These are phyloP conservation scores for Bruguiera hainesii DNA, from an alignment of 441 rosid species.

Conservation along the genomic window DNA sequence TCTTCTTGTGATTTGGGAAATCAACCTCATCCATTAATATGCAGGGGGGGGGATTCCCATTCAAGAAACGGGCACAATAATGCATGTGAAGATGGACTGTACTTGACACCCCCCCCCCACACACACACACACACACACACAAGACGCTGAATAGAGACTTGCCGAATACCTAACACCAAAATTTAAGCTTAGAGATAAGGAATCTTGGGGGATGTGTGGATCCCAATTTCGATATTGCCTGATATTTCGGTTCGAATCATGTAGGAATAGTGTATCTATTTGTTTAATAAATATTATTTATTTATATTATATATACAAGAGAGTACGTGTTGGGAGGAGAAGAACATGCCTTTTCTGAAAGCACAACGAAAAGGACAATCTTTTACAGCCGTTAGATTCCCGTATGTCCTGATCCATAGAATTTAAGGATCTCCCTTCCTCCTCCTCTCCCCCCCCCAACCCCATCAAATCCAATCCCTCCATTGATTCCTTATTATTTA, in stretches of 20 bases:
- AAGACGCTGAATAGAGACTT: neutral
- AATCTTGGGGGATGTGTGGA: conserved; percentile 32
- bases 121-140: neutral
- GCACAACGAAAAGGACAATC: conserved; percentile 24
- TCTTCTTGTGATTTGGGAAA: too few relatives aligned
- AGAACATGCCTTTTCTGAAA: conserved; percentile 19
- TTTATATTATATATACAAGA: neutral
- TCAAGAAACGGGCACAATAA: conserved; percentile 7
- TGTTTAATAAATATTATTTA: neutral
- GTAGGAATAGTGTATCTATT: neutral
- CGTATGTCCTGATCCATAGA: conserved; percentile 22
- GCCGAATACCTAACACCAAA: neutral
- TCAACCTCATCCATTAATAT: too few relatives aligned
- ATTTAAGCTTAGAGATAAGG: conserved; percentile 30
- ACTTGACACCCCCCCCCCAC: neutral
- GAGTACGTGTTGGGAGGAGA: neutral
- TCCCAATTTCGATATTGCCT: conserved; percentile 21
- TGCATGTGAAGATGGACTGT: conserved; percentile 10
- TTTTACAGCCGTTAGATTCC: conserved; percentile 53
- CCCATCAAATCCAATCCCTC: conserved; percentile 1
- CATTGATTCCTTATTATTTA: neutral
- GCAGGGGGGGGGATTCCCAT: conserved; percentile 9
- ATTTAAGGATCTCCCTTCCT: conserved; percentile 25
- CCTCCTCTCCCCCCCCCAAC: neutral
- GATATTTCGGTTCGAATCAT: conserved; percentile 9